These are phyloP conservation scores for Penicillium samsonianum DNA, from an alignment of 495 filamentous ascomycete genomes.

Conservation along the genomic window DNA sequence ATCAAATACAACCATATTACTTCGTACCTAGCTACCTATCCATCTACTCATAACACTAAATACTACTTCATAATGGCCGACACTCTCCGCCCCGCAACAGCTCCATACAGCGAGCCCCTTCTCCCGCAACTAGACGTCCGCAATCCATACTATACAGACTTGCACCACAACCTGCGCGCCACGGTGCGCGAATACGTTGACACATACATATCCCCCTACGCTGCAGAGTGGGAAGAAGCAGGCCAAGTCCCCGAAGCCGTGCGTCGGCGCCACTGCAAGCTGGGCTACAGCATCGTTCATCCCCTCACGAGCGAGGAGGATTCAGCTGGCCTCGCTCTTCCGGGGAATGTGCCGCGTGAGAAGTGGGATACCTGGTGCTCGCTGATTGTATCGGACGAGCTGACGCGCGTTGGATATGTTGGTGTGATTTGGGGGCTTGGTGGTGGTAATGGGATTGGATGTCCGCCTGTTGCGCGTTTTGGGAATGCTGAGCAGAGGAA, in stretches of 20 bases:
- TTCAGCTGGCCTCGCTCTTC: constrained; percentile 34
- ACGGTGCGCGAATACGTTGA: constrained; percentile 50
- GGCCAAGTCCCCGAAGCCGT: constrained; percentile 46
- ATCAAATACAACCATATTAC: not conserved
- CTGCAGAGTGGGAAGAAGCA: constrained; percentile 50
- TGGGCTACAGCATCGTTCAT: constrained; percentile 42
- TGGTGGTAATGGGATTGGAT: constrained; percentile 55
- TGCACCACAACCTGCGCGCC: constrained; percentile 47
- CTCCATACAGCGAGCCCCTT: constrained; percentile 45
- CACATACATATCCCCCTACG: constrained; percentile 43
- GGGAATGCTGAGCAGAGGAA: constrained; percentile 51
- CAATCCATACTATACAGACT: constrained; percentile 51
- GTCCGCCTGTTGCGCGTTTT: constrained; percentile 55
- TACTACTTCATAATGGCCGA: constrained; percentile 23
- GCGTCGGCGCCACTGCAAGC: constrained; percentile 38
- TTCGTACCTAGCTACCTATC: too few relatives aligned
- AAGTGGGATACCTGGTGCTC: constrained; percentile 55
- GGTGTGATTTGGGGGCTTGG: constrained; percentile 52
- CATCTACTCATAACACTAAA: not conserved
- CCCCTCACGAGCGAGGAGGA: constrained; percentile 40
- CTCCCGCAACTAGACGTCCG: constrained; percentile 40
- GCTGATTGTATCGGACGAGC: constrained; percentile 49
- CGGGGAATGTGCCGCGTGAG: constrained; percentile 41
- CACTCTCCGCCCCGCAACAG: constrained; percentile 30
- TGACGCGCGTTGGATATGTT: constrained; percentile 45